Evolutionary conservation across 371 early-diverging fungal genomes (phyloP).

Genomic region (Circinella minor): DNA sequence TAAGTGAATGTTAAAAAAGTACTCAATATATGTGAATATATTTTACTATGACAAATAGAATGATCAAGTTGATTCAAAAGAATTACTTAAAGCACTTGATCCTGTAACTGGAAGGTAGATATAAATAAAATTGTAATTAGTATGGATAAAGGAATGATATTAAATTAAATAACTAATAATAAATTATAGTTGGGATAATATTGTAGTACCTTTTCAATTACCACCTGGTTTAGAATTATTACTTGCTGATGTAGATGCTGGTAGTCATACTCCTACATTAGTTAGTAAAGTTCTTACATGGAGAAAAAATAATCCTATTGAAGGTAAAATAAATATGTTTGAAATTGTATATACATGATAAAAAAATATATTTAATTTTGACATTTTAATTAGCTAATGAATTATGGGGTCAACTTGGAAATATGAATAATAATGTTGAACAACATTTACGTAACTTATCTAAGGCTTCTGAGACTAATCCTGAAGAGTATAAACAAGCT

Average conservation of each 20-base stretch:
- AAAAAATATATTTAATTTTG: background rate
- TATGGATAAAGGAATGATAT: background rate
- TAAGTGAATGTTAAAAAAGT: no score
- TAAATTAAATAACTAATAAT: background rate
- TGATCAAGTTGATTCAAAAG: conserved; percentile 30
- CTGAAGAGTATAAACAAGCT: conserved; percentile 40
- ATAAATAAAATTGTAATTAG: background rate
- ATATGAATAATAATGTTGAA: conserved; percentile 57
- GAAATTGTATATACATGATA: background rate
- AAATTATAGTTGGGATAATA: conserved; percentile 74
- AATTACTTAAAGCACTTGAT: conserved; percentile 30
- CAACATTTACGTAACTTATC: conserved; percentile 47
- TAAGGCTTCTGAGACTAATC: conserved; percentile 26
- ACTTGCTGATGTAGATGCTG: conserved; percentile 92
- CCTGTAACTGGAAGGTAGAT: conserved; percentile 30
- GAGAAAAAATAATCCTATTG: conserved; percentile 72
- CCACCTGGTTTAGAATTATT: conserved; percentile 78
- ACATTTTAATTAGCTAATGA: conserved; percentile 37
- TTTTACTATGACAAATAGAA: conserved; percentile 20
- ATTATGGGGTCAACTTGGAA: conserved; percentile 65
- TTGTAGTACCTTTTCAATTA: conserved; percentile 64
- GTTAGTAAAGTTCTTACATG: conserved; percentile 89
- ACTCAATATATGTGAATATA: no score
- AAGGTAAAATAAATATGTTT: conserved; percentile 29
- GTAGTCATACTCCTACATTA: conserved; percentile 91